These are phyloP conservation scores for Oenanthe javanica DNA, from an alignment of 140 eudicot species.

Conservation along the genomic window DNA sequence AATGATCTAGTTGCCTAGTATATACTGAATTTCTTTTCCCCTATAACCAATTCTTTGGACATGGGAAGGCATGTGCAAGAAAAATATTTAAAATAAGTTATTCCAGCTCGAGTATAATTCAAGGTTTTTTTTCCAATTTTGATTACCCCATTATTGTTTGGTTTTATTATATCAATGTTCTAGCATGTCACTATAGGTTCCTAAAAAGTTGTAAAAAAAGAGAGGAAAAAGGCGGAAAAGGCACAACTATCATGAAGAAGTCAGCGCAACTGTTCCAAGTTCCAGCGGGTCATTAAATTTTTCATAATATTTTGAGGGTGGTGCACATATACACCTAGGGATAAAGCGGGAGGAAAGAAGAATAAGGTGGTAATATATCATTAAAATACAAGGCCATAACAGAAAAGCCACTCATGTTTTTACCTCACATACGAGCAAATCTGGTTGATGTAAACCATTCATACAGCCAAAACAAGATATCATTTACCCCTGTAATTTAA, in stretches of 20 bases:
- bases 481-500: conserved; percentile 9
- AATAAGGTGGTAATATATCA: neutral
- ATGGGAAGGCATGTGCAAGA: neutral
- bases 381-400: neutral
- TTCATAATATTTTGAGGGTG: neutral
- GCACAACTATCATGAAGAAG: neutral
- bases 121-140: neutral
- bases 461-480: neutral
- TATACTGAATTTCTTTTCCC: neutral
- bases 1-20: neutral
- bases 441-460: neutral
- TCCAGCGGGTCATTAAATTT: neutral
- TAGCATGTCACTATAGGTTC: neutral
- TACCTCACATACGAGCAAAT: neutral
- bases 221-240: neutral
- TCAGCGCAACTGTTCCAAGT: too few relatives aligned
- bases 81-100: neutral
- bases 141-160: neutral
- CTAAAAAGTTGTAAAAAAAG: neutral
- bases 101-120: neutral
- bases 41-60: neutral
- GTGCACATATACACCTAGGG: neutral
- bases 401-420: neutral
- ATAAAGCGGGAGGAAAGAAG: neutral
- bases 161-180: neutral